Conservation (phyloP, 352 stramenopile genomes). For the Thalassiosira mediterranea region DNA sequence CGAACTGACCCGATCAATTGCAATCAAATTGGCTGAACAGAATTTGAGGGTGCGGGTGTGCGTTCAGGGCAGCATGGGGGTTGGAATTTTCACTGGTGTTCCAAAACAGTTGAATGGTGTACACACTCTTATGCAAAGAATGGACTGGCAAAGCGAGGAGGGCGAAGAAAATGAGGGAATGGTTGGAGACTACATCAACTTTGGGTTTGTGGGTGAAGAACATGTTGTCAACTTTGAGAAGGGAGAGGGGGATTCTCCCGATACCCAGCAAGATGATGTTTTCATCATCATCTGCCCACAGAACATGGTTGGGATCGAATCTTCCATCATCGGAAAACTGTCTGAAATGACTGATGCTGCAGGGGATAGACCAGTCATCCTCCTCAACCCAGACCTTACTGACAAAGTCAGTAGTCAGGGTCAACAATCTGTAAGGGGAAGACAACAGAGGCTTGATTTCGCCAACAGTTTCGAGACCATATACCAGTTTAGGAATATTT, state of each 20-base stretch:
- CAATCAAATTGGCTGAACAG: conserved; percentile 75
- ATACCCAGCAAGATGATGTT: conserved; percentile 74
- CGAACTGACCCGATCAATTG: conserved; percentile 70
- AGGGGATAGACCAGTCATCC: conserved; percentile 76
- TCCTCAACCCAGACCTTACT: conserved; percentile 81
- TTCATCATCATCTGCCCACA: conserved; percentile 82
- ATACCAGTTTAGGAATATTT: conserved; percentile 82
- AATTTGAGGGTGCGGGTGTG: conserved; percentile 79
- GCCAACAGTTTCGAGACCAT: conserved; percentile 75
- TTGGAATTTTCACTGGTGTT: conserved; percentile 82
- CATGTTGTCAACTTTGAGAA: conserved; percentile 69
- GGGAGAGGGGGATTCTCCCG: conserved; percentile 37
- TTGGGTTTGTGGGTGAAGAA: conserved; percentile 75
- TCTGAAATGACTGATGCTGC: conserved; percentile 77
- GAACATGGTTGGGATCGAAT: conserved; percentile 78
- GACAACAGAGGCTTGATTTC: conserved; percentile 79
- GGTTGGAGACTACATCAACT: conserved; percentile 78
- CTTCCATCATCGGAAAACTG: conserved; percentile 66
- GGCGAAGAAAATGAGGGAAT: conserved; percentile 83
- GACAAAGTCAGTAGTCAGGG: conserved; percentile 78
- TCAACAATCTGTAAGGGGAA: conserved; percentile 77
- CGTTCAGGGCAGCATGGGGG: conserved; percentile 77
- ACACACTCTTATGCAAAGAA: conserved; percentile 73
- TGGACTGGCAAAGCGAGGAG: conserved; percentile 80
- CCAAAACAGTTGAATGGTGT: conserved; percentile 81